Base-by-base conservation (phyloP, 2,329 filamentous ascomycete genomes). In the Plenodomus biglobosus region DNA sequence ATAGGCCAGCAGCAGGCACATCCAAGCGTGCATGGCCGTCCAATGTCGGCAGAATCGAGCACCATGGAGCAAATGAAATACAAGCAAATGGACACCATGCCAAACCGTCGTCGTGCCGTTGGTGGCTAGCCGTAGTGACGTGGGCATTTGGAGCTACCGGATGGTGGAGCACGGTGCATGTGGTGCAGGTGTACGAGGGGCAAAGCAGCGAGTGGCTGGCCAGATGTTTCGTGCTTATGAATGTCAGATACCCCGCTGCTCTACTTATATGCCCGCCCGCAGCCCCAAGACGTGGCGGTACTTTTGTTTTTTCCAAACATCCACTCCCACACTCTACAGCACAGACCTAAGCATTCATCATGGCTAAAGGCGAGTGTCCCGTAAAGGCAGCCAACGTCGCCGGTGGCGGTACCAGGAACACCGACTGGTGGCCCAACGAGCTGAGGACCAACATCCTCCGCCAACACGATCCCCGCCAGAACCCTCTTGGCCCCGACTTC, bases 341-440 rank as follows among this genome's bases (percentile, higher is more conserved):
- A 24, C 22, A 24, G 38, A 44, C 57, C 51, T 48, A 45, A 50
- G 52, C 55, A 58, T 45, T 43, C 52, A 66, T 52, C 63, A 67
- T 67, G 64, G 58, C 64, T 50, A 57, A 62, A 56, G 53, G 58
- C 57, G 62, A 71, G 59, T 71, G 68, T 61, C 68, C 68, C 52
- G 54, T 68, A 44, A 66, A 65, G 55, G 50, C 57, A 30, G 53
- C 61, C 59, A 70, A 71, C 50, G 58, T 68, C 53, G 69, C 57
- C 48, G 86, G 85, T 58, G 82, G 81, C 61, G 88, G 87, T 62
- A 87, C 85, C 61, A 75, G 77, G 52, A 89, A 85, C 76, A 65
- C 61, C 45, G 85, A 91, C 77, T 90, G 86, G 84, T 91, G 87
- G 87, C 87, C 88, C 44, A 79, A 84, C 48, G 75, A 80, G 61